phyloP scores from a whole-genome alignment of 495 filamentous ascomycete genomes.

The Neurospora africana region DNA sequence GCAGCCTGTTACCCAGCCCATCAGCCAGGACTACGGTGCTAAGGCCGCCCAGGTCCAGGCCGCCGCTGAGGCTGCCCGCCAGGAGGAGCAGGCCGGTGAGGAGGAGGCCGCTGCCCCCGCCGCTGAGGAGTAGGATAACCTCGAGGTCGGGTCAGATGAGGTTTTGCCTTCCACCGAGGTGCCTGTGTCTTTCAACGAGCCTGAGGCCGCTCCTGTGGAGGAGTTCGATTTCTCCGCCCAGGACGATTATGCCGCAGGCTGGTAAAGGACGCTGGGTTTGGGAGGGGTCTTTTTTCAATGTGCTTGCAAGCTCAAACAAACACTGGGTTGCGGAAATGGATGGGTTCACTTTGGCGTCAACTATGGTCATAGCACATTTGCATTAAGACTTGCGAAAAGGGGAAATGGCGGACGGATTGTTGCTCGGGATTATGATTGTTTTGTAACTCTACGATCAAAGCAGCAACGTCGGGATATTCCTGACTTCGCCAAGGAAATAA shows the following conservation, averaged over 20 bases:
- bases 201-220: not conserved
- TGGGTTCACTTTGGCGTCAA: slow-evolving; percentile 25
- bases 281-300: slow-evolving; percentile 9
- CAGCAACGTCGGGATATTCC: slow-evolving; percentile 18
- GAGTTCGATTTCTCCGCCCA: not conserved
- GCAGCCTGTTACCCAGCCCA: slow-evolving; percentile 81
- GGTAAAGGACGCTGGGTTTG: slow-evolving; percentile 7
- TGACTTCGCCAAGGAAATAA: slow-evolving; percentile 15
- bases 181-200: slow-evolving; percentile 1
- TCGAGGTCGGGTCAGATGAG: slow-evolving; percentile 6
- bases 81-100: slow-evolving; percentile 51
- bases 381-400: slow-evolving; percentile 24
- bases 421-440: slow-evolving; percentile 12
- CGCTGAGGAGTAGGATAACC: slow-evolving; percentile 35
- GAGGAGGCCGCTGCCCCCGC: slow-evolving; percentile 39
- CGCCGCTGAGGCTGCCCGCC: slow-evolving; percentile 50
- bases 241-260: not conserved
- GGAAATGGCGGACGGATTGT: slow-evolving; percentile 19
- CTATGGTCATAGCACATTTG: slow-evolving; percentile 23
- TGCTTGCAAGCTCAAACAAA: slow-evolving; percentile 12
- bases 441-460: slow-evolving; percentile 16
- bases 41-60: slow-evolving; percentile 81
- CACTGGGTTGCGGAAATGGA: slow-evolving; percentile 18
- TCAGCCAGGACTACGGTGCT: slow-evolving; percentile 95
- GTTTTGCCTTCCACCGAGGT: not conserved